Percentiles rank a stretch among this genome's conserved stretches.
Evolutionary conservation across 306 rosid genomes (phyloP).

Genomic region (Dicorynia guianensis): DNA sequence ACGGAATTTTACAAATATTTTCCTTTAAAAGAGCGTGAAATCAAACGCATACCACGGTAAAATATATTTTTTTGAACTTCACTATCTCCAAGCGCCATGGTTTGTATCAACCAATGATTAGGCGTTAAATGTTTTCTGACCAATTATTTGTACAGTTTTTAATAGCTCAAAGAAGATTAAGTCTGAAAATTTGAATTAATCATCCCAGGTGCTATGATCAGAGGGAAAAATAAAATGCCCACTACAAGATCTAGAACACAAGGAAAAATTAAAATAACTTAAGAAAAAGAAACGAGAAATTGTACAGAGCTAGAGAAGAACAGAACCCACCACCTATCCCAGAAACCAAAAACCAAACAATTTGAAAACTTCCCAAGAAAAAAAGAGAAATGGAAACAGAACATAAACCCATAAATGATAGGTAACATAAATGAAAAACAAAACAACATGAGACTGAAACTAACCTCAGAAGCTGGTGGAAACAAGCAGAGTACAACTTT

Average conservation of each 20-base stretch:
- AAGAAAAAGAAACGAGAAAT: not conserved
- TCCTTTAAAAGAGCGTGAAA: not conserved
- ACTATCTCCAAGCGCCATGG: not conserved
- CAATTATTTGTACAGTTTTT: not conserved
- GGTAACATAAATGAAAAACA: not conserved
- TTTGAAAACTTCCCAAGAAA: slow-evolving; percentile 6
- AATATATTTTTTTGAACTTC: slow-evolving; percentile 8
- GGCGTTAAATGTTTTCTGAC: not conserved
- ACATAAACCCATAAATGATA: slow-evolving; percentile 39
- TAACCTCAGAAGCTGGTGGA: slow-evolving; percentile 49
- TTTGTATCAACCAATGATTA: slow-evolving; percentile 14
- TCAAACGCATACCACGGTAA: slow-evolving; percentile 14
- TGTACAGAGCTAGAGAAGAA: not conserved
- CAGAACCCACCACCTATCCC: slow-evolving; percentile 17
- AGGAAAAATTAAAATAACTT: not conserved
- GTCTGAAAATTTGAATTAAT: not conserved
- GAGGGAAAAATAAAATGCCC: not conserved
- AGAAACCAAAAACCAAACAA: slow-evolving; percentile 18
- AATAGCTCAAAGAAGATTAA: slow-evolving; percentile 32
- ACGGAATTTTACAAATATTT: not conserved
- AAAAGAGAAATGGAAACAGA: slow-evolving; percentile 7
- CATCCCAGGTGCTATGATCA: not conserved
- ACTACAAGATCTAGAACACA: not conserved
- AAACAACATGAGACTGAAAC: slow-evolving; percentile 25
- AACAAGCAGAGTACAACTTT: not conserved